Evolutionary conservation across 2,329 filamentous ascomycete species (phyloP).

Genomic region (Stagonosporopsis rhizophila): DNA sequence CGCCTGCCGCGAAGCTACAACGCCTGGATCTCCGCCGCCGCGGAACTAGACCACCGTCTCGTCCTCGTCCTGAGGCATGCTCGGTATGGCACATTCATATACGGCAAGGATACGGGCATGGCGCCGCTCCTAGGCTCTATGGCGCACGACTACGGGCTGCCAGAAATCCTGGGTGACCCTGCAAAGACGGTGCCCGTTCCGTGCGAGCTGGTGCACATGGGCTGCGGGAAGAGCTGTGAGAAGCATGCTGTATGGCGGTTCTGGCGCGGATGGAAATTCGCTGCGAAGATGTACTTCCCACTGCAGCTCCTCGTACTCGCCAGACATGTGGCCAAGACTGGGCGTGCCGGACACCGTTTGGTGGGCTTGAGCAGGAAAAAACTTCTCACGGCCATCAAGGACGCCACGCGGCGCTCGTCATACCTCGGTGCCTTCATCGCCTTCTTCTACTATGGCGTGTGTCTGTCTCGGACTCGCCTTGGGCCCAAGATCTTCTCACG

Average conservation of each 20-base stretch:
- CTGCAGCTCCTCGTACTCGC: conserved; percentile 63
- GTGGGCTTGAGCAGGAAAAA: conserved; percentile 31
- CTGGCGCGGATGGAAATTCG: conserved; percentile 72
- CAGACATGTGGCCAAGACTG: conserved; percentile 17
- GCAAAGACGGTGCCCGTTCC: conserved; percentile 73
- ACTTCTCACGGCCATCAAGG: conserved; percentile 61
- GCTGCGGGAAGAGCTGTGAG: conserved; percentile 75
- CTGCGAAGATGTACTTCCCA: conserved; percentile 78
- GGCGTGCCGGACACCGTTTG: conserved; percentile 27
- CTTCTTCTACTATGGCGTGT: conserved; percentile 86
- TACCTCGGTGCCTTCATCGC: conserved; percentile 81
- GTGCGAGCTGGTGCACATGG: conserved; percentile 86
- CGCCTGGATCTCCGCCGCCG: conserved; percentile 81
- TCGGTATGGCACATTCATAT: conserved; percentile 68
- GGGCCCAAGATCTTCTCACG: conserved; percentile 72
- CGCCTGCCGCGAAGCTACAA: conserved; percentile 76
- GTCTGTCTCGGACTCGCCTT: conserved; percentile 74
- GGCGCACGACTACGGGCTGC: conserved; percentile 74
- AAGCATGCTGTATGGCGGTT: conserved; percentile 74
- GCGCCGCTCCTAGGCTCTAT: conserved; percentile 72
- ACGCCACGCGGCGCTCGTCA: conserved; percentile 73
- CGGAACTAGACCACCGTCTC: conserved; percentile 76
- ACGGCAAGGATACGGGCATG: conserved; percentile 76
- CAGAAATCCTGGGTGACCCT: conserved; percentile 76
- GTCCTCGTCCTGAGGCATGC: conserved; percentile 75